Conservation (phyloP, 768 basidiomycete genomes). For the Boletus vinaceobasis region DNA sequence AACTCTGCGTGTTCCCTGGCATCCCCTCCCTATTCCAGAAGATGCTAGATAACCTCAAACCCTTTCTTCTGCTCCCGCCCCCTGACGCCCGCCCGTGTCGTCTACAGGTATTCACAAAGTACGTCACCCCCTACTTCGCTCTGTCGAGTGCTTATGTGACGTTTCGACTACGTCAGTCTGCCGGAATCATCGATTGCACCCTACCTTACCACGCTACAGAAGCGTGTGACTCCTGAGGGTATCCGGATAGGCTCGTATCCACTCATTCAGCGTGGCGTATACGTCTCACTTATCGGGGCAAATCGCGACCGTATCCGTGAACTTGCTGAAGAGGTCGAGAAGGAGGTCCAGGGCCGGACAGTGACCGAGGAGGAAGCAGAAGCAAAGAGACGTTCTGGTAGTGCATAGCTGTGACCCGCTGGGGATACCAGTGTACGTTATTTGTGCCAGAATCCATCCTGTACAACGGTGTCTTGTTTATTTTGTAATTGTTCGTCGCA, state of each 20-base stretch:
- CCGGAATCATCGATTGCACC: conserved; percentile 88
- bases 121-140: conserved; percentile 13
- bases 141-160: not conserved
- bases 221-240: conserved; percentile 66
- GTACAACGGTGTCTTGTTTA: not conserved
- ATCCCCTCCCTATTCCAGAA: conserved; percentile 82
- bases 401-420: not conserved
- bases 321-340: conserved; percentile 62
- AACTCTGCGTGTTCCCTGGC: conserved; percentile 89
- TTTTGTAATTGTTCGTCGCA: not conserved
- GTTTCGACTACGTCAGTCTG: conserved; percentile 32
- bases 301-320: conserved; percentile 46
- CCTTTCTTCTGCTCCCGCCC: conserved; percentile 79
- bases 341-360: conserved; percentile 52
- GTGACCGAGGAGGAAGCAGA: conserved; percentile 66
- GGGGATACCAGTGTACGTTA: not conserved
- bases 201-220: conserved; percentile 75
- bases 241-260: conserved; percentile 84
- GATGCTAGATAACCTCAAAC: conserved; percentile 70
- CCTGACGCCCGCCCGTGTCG: conserved; percentile 67
- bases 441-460: too few species aligned
- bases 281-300: conserved; percentile 57
- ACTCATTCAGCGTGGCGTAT: conserved; percentile 55
- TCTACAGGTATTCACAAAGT: conserved; percentile 84
- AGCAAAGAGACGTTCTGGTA: conserved; percentile 39